Evolutionary conservation across 75 land plant genomes (phyloP).

Genomic region (Sequoiadendron giganteum): DNA sequence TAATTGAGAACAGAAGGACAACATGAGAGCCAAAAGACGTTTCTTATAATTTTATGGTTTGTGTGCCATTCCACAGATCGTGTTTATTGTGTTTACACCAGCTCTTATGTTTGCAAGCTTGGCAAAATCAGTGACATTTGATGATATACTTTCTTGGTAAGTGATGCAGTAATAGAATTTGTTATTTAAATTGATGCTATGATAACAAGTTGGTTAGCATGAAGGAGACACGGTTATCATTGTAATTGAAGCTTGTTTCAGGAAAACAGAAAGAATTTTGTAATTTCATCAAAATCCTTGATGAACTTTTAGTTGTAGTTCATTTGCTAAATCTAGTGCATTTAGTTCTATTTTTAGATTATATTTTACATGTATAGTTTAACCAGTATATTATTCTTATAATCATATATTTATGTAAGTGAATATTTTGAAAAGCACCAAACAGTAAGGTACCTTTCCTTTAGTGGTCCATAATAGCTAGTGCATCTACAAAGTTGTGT

Average conservation of each 20-base stretch:
- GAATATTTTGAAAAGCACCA: not conserved
- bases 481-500: not conserved
- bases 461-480: not conserved
- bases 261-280: conserved; percentile 18
- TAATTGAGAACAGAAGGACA: not conserved
- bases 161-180: not conserved
- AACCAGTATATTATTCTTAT: not conserved
- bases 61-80: conserved; percentile 39
- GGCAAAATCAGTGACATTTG: conserved; percentile 62
- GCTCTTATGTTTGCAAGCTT: conserved; percentile 67
- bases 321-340: not conserved
- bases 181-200: not conserved
- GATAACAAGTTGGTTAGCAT: not conserved
- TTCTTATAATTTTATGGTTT: not conserved
- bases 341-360: not conserved
- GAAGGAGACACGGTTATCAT: not conserved
- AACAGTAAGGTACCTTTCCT: not conserved
- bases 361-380: not conserved
- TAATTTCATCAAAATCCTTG: too few species aligned
- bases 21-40: not conserved
- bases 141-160: conserved; percentile 74
- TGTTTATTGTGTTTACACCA: conserved; percentile 65
- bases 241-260: not conserved
- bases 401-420: too few species aligned
- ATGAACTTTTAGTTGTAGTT: not conserved